A percentile compares a stretch with the other conserved stretches of the same genome.
Conservation (phyloP, 768 basidiomycete species). For the Suillus ampliporus region DNA sequence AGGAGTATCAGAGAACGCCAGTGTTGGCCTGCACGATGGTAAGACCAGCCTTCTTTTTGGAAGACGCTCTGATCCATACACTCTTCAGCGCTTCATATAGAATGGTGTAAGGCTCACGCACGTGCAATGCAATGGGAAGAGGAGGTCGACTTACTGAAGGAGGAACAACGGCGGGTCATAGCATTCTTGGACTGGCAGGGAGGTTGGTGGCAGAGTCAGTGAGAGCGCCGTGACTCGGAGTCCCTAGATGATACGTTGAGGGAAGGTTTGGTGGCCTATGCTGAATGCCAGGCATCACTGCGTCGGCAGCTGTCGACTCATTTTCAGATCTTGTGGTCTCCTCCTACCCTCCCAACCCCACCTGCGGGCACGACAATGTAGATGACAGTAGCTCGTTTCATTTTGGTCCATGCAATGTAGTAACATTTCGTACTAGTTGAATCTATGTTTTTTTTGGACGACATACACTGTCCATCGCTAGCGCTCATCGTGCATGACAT, state of each 20-base stretch:
- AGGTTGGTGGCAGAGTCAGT: constrained; percentile 7
- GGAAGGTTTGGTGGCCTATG: constrained; percentile 5
- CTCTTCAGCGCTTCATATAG: constrained; percentile 15
- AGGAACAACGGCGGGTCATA: constrained; percentile 15
- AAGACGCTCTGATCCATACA: not conserved
- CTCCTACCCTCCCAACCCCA: too few species aligned
- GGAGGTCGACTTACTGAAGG: constrained; percentile 16
- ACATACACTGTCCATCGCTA: too few species aligned
- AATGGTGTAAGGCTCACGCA: constrained; percentile 18
- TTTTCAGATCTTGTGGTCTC: not conserved
- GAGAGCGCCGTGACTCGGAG: not conserved
- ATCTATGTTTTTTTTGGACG: too few species aligned
- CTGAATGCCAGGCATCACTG: not conserved
- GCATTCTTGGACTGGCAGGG: constrained; percentile 9
- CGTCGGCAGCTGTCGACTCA: not conserved
- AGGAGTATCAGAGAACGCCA: not conserved
- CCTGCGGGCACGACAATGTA: too few species aligned
- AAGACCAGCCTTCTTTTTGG: not conserved
- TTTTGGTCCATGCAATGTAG: too few species aligned
- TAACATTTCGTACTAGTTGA: too few species aligned
- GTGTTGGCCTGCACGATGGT: not conserved
- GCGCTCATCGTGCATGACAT: too few species aligned
- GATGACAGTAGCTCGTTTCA: too few species aligned
- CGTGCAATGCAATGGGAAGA: constrained; percentile 16
- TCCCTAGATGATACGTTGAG: not conserved